Evolutionary conservation across 2,329 filamentous ascomycete species (phyloP).

Genomic region (Laburnicola sp.): DNA sequence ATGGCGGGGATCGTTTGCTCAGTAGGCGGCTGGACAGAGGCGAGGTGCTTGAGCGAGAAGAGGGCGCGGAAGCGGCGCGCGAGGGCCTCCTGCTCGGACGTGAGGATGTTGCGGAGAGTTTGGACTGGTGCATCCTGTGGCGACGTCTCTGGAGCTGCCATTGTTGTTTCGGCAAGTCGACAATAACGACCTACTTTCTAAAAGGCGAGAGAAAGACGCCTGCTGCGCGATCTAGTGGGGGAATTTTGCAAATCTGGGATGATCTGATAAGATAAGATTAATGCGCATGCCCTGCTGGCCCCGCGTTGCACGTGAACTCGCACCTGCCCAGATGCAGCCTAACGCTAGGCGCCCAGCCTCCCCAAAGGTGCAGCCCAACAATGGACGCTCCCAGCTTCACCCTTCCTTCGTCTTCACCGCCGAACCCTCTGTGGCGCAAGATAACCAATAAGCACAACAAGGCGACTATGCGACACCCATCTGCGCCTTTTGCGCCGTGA

Average conservation of each 20-base stretch:
- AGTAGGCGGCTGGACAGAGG: conserved; percentile 64
- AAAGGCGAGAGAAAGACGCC: neutral
- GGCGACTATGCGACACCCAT: neutral
- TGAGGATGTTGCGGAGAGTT: conserved; percentile 73
- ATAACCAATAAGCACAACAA: neutral
- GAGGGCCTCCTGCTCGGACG: conserved; percentile 78
- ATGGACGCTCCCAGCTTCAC: conserved; percentile 13
- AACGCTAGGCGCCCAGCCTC: conserved; percentile 11
- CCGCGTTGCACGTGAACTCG: conserved; percentile 13
- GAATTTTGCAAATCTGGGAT: conserved; percentile 19
- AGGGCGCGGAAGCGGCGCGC: conserved; percentile 91
- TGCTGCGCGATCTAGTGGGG: neutral
- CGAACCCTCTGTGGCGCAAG: neutral
- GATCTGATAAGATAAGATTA: conserved; percentile 39
- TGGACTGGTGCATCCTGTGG: conserved; percentile 54
- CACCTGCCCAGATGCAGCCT: conserved; percentile 3
- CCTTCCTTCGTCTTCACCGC: conserved; percentile 16
- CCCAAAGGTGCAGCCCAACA: conserved; percentile 16
- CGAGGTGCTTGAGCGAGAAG: conserved; percentile 95
- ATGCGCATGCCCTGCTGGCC: conserved; percentile 3
- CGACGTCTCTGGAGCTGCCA: conserved; percentile 30
- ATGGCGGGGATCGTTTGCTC: conserved; percentile 65
- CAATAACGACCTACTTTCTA: neutral
- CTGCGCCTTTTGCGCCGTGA: conserved; percentile 1
- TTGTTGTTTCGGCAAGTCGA: conserved; percentile 13